Evolutionary conservation across 1,284 basidiomycete species (phyloP).

Genomic region (Fistulina hepatica): DNA sequence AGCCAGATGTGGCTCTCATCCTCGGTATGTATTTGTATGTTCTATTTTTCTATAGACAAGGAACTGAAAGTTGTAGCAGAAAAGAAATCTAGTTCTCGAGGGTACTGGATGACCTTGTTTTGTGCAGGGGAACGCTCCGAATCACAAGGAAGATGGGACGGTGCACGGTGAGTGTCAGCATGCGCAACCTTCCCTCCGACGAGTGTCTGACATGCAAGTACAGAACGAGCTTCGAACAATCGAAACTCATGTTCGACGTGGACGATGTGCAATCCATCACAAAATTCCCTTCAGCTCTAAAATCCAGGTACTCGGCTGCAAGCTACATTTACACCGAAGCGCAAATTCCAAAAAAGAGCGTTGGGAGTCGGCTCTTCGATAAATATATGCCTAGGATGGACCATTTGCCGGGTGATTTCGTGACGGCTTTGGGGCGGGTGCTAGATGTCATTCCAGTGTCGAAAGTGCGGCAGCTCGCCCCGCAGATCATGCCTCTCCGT

Average conservation of each 20-base stretch:
- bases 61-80: constrained; percentile 27
- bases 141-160: constrained; percentile 89
- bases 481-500: constrained; percentile 52
- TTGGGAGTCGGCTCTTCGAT: too few species aligned
- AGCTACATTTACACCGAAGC: constrained; percentile 33
- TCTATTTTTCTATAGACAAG: constrained; percentile 1
- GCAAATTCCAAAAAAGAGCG: constrained; percentile 13
- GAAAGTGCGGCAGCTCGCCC: constrained; percentile 41
- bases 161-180: constrained; percentile 50
- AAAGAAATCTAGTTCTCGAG: constrained; percentile 54
- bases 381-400: too few species aligned
- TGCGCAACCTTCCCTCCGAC: constrained; percentile 11
- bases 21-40: constrained; percentile 40
- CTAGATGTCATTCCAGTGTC: constrained; percentile 39
- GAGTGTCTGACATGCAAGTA: constrained; percentile 1
- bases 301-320: constrained; percentile 28
- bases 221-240: constrained; percentile 52
- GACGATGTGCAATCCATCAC: constrained; percentile 59
- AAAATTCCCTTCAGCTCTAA: constrained; percentile 41
- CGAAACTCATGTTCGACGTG: constrained; percentile 56
- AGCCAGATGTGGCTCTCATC: constrained; percentile 83
- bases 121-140: constrained; percentile 61
- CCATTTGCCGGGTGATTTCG: too few species aligned
- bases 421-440: too few species aligned
- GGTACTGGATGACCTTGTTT: constrained; percentile 87